Percentiles rank a stretch among this genome's conserved stretches.
Conservation (phyloP, 192 early-diverging fungal species). For the Chytriomyces hyalinus region DNA sequence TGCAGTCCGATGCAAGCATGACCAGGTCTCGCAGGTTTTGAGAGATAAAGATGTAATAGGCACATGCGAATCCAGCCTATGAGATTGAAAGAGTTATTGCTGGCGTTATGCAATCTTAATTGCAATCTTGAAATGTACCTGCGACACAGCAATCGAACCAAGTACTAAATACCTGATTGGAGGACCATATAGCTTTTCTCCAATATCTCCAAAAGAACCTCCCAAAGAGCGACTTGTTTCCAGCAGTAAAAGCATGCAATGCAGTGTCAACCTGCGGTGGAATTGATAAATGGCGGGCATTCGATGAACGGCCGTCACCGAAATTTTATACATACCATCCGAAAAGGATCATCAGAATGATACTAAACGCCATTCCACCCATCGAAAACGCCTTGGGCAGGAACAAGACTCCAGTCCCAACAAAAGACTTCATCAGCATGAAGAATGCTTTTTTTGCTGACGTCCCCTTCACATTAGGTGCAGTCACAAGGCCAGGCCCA, state of each 20-base stretch:
- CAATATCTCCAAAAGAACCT: slow-evolving; percentile 64
- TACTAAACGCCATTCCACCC: slow-evolving; percentile 57
- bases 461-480: slow-evolving; percentile 50
- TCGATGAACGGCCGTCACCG: neutral
- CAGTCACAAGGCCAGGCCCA: slow-evolving; percentile 37
- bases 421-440: slow-evolving; percentile 68
- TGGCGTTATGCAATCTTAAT: neutral
- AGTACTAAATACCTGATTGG: slow-evolving; percentile 52
- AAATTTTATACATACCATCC: slow-evolving; percentile 37
- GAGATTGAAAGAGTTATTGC: slow-evolving; percentile 33
- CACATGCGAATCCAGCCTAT: slow-evolving; percentile 87
- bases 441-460: slow-evolving; percentile 61
- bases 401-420: slow-evolving; percentile 67
- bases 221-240: slow-evolving; percentile 53
- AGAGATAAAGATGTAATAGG: slow-evolving; percentile 87
- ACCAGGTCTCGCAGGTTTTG: slow-evolving; percentile 77
- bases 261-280: slow-evolving; percentile 41
- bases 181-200: slow-evolving; percentile 55
- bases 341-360: slow-evolving; percentile 50
- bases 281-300: neutral
- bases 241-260: slow-evolving; percentile 62
- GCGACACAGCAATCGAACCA: slow-evolving; percentile 57
- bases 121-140: slow-evolving; percentile 41
- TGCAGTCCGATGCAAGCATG: slow-evolving; percentile 72
- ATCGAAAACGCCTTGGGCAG: slow-evolving; percentile 65